These are phyloP conservation scores for Ocimum tenuiflorum DNA, from an alignment of 257 asterid genomes.

Conservation along the genomic window DNA sequence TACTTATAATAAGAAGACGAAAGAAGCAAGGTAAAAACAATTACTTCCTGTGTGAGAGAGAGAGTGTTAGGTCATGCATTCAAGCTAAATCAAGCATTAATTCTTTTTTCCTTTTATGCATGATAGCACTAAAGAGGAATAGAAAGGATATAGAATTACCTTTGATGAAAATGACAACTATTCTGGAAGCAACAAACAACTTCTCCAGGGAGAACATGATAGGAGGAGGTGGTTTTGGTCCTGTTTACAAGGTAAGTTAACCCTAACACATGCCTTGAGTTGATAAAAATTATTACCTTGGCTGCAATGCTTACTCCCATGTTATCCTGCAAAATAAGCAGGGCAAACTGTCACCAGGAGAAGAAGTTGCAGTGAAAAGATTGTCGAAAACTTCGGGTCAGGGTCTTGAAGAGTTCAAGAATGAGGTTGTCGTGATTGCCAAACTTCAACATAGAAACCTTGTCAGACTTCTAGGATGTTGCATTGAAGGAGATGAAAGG, in stretches of 20 bases:
- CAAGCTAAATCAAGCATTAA: background rate
- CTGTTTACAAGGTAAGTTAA: conserved; percentile 7
- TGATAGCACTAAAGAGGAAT: background rate
- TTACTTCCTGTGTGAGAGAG: background rate
- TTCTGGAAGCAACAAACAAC: conserved; percentile 30
- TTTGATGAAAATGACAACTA: conserved; percentile 16
- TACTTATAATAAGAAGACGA: background rate
- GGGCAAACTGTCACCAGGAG: conserved; percentile 25
- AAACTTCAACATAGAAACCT: conserved; percentile 11
- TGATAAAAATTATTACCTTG: background rate
- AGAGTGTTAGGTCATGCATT: background rate
- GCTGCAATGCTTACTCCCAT: background rate
- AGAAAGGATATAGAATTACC: conserved; percentile 30
- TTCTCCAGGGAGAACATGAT: conserved; percentile 32
- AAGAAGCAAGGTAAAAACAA: conserved; percentile 7
- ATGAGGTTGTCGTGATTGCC: conserved; percentile 5
- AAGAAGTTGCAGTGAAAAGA: conserved; percentile 33
- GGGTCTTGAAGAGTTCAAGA: conserved; percentile 20
- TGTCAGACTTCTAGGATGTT: conserved; percentile 25
- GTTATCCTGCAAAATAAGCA: conserved; percentile 3
- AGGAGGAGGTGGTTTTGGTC: conserved; percentile 14
- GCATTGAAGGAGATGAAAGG: conserved; percentile 30
- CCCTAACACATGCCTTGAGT: background rate
- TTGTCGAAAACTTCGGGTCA: conserved; percentile 17
- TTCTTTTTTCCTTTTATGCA: background rate